Percentiles rank a stretch among this genome's conserved stretches.
Evolutionary conservation across 306 rosid species (phyloP).

Genomic region (Ammopiptanthus mongolicus): DNA sequence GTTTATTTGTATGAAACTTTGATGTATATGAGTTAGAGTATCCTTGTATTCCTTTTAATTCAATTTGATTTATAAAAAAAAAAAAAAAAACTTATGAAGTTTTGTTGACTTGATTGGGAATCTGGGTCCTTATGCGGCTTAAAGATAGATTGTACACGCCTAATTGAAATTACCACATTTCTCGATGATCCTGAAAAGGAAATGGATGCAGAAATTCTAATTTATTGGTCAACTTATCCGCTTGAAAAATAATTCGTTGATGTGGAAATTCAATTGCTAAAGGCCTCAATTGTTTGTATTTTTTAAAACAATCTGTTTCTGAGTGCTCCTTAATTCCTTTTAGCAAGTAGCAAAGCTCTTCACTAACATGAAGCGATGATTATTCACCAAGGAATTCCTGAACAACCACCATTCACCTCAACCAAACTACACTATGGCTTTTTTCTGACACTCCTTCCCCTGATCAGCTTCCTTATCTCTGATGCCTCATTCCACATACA

Average conservation of each 20-base stretch:
- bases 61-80: no score
- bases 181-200: no score
- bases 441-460: slow-evolving; percentile 3
- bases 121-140: neutral
- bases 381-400: slow-evolving; percentile 14
- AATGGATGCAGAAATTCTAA: neutral
- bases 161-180: neutral
- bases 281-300: neutral
- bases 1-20: no score
- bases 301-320: neutral
- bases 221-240: neutral
- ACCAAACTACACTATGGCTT: slow-evolving; percentile 19
- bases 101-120: neutral
- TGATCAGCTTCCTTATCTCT: slow-evolving; percentile 17
- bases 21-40: no score
- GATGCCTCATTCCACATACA: slow-evolving; percentile 28
- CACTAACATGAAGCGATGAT: neutral
- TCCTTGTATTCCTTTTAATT: no score
- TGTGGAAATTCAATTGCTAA: no score
- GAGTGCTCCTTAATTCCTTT: slow-evolving; percentile 3
- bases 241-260: neutral
- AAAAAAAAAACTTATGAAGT: no score
- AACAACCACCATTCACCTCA: slow-evolving; percentile 12
- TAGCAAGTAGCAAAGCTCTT: neutral
- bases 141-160: neutral